Evolutionary conservation across 192 early-diverging fungal genomes (phyloP), one percentile per base, ranked within the genome.

Genomic region (Linderina pennispora): DNA sequence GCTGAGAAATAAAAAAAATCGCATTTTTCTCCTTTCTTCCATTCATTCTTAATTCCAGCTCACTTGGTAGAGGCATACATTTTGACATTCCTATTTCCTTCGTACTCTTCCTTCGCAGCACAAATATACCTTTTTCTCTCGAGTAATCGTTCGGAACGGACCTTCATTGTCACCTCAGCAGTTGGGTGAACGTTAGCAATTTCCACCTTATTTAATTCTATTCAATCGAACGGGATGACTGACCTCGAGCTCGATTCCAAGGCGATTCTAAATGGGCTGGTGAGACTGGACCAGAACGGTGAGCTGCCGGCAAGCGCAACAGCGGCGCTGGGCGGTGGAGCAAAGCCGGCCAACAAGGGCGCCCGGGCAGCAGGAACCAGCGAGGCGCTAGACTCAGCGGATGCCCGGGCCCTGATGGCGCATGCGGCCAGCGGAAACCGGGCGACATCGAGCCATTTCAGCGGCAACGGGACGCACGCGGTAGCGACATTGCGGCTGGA

Each of bases 401-500:
- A n/a, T n/a, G n/a, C n/a, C n/a, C n/a, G n/a, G n/a, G n/a, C n/a
- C n/a, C n/a, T n/a, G n/a, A n/a, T n/a, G n/a, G n/a, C 17, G 17
- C 17, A 13, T 15, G 32, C 34, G n/a, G 28, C 32, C 20, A 33
- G 38, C 41, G 16, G 21, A 23, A 26, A 18, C 2, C 43, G 23
- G 15, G 46, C 23, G 2, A 10, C 46, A 16, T 45, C 47, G 3
- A 32, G 42, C 16, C 54, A 60, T 23, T 51, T 60, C 22, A 53
- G 48, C 44, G 44, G 50, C 10, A 44, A 42, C 1, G 56, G 57
- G 0, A 53, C 65, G 2, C 65, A 64, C 19, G 60, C 73, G 0
- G 65, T 76, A 15, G 77, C 79, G 3, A 68, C 69, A 28, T 58
- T 88, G n/a, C 77, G 77, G 45, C 75, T 89, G 11, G 83, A 86